These are phyloP conservation scores for Rhodotorula graminis DNA, from an alignment of 768 basidiomycete genomes.

Conservation along the genomic window DNA sequence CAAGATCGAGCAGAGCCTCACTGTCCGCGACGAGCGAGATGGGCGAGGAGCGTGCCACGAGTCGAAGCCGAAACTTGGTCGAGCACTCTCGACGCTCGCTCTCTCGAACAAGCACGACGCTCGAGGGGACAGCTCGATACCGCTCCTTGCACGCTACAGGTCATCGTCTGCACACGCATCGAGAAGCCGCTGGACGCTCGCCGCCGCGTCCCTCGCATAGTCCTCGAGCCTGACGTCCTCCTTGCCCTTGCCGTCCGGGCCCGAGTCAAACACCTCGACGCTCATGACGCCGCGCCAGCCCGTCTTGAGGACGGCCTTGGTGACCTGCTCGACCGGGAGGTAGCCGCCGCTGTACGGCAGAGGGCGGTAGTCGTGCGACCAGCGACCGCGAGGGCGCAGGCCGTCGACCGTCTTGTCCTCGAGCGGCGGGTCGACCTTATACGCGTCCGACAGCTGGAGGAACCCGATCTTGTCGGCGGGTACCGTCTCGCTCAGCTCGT, in stretches of 20 bases:
- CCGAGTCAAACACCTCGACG: slow-evolving; percentile 37
- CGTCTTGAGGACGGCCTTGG: slow-evolving; percentile 34
- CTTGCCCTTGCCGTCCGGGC: slow-evolving; percentile 20
- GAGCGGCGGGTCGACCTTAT: slow-evolving; percentile 28
- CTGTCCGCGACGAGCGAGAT: no score
- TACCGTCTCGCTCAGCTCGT: slow-evolving; percentile 9
- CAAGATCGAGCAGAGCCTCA: no score
- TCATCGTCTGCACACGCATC: neutral
- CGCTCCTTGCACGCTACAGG: neutral
- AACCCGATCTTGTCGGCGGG: slow-evolving; percentile 43
- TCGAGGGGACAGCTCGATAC: no score
- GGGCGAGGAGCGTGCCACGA: no score
- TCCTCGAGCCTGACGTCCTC: slow-evolving; percentile 10
- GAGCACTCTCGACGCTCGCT: no score
- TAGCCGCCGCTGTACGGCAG: slow-evolving; percentile 35
- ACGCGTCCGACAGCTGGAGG: slow-evolving; percentile 42
- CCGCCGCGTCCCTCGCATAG: slow-evolving; percentile 16
- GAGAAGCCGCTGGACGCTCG: slow-evolving; percentile 8
- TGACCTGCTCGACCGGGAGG: slow-evolving; percentile 35
- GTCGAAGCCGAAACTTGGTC: no score
- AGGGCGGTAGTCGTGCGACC: slow-evolving; percentile 38
- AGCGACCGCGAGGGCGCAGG: slow-evolving; percentile 27
- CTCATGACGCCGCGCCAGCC: slow-evolving; percentile 39
- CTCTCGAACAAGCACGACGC: no score
- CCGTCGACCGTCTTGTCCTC: slow-evolving; percentile 27